Evolutionary conservation across 208 protist species (phyloP), one percentile per base, ranked within the genome.

Genomic region (Wallacemonas sp.): DNA sequence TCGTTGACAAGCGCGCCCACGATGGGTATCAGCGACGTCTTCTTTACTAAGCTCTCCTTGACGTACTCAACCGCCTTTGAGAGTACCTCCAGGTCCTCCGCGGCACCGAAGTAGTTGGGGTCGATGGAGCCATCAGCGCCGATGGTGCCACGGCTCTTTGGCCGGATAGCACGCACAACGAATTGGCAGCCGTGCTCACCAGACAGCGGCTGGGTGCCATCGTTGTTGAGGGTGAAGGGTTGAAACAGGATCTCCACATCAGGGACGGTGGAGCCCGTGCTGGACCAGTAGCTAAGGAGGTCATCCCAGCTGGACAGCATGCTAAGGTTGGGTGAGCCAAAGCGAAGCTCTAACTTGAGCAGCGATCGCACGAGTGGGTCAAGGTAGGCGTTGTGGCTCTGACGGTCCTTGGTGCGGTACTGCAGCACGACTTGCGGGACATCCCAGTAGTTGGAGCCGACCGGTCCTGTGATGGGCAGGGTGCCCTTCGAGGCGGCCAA

Each of bases 211-310:
- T 61, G 68, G 15, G 66, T 77, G 44, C 84, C 88, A 49, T 88
- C 82, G 68, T 85, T 90, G 72, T 84, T 80, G 33, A 91, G 68
- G 9, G 88, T 94, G 58, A 94, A 94, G 21, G 88, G 88, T 68
- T 94, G 88, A 45, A 94, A 90, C 53, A 82, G 66, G 45, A 94
- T 79, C 44, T 85, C 77, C 6, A 90, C 80, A 44, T 91, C 78
- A 11, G 88, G 38, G n/a, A 24, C 66, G 45, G 51, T 70, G 42
- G 66, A 49, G 6, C 44, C 41, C 15, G 72, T 87, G 24, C 70
- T 83, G 31, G 84, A 83, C 77, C 80, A 89, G 69, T 86, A 91
- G 45, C 77, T 68, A 28, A 88, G 45, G 28, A 94, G 74, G 55
- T 94, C 88, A 28, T 94, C 88, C 66, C 80, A 94, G 55, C 78